Evolutionary conservation across 352 stramenopile genomes (phyloP).

Genomic region (Phytopythium aichiense): DNA sequence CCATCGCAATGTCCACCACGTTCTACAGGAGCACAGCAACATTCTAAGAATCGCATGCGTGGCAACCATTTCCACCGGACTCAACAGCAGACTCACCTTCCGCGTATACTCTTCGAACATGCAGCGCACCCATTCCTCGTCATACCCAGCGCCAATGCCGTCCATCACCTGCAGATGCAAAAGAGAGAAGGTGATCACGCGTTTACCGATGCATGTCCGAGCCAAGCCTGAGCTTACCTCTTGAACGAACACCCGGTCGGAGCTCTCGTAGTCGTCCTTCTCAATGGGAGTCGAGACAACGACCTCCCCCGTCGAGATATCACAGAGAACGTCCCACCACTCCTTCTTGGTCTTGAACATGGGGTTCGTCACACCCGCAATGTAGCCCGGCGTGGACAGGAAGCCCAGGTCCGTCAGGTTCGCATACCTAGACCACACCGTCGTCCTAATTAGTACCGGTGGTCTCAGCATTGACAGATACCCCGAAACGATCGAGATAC

Average conservation of each 20-base stretch:
- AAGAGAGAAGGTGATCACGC: neutral
- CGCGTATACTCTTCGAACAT: slow-evolving; percentile 89
- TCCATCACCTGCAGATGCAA: slow-evolving; percentile 55
- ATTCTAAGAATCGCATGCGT: neutral
- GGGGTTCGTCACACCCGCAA: slow-evolving; percentile 89
- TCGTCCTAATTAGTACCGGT: neutral
- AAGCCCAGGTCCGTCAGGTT: slow-evolving; percentile 89
- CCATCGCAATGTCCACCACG: slow-evolving; percentile 73
- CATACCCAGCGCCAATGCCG: slow-evolving; percentile 69
- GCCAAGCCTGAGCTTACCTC: slow-evolving; percentile 30
- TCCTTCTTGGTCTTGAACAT: slow-evolving; percentile 91
- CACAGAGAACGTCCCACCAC: slow-evolving; percentile 90
- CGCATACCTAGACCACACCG: slow-evolving; percentile 50
- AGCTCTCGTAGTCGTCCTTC: slow-evolving; percentile 69
- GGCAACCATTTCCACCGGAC: neutral
- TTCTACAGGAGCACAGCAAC: slow-evolving; percentile 25
- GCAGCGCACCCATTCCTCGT: slow-evolving; percentile 84
- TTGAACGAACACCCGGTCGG: slow-evolving; percentile 67
- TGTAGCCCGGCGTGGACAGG: slow-evolving; percentile 76
- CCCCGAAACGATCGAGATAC: neutral
- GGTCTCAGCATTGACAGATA: neutral
- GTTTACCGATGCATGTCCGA: neutral
- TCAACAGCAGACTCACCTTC: slow-evolving; percentile 26
- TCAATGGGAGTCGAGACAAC: slow-evolving; percentile 52
- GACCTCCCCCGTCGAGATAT: slow-evolving; percentile 82